Conservation (phyloP, 305 asterid genomes). For the Caryopteris hybrid region DNA sequence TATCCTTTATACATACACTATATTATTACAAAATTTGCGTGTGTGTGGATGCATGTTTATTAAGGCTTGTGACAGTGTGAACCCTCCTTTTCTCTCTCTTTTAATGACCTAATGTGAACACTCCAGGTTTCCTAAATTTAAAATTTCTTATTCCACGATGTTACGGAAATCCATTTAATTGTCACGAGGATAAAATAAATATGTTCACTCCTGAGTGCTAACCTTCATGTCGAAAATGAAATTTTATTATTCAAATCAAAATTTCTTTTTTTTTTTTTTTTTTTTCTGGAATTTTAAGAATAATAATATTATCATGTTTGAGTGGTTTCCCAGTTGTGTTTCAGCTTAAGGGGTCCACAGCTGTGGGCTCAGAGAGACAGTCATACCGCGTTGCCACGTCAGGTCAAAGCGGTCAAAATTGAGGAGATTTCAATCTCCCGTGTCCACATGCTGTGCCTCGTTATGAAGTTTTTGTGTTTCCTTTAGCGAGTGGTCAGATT, state of each 20-base stretch:
- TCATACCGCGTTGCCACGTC: conserved; percentile 48
- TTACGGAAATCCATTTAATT: background rate
- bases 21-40: no score
- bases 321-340: background rate
- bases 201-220: no score
- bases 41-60: no score
- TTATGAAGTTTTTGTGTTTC: no score
- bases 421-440: no score
- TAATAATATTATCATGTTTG: background rate
- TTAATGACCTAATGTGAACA: background rate
- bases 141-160: background rate
- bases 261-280: no score
- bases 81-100: background rate
- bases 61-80: background rate
- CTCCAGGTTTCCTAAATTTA: background rate
- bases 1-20: no score
- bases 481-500: no score
- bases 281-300: background rate
- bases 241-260: no score
- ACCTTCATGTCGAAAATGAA: no score
- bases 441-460: no score
- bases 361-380: background rate
- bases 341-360: background rate
- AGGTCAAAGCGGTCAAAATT: conserved; percentile 28
- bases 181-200: background rate